Percentiles rank a stretch among this genome's conserved stretches.
Evolutionary conservation across 495 filamentous ascomycete genomes (phyloP).

Genomic region (Zalerion maritima): DNA sequence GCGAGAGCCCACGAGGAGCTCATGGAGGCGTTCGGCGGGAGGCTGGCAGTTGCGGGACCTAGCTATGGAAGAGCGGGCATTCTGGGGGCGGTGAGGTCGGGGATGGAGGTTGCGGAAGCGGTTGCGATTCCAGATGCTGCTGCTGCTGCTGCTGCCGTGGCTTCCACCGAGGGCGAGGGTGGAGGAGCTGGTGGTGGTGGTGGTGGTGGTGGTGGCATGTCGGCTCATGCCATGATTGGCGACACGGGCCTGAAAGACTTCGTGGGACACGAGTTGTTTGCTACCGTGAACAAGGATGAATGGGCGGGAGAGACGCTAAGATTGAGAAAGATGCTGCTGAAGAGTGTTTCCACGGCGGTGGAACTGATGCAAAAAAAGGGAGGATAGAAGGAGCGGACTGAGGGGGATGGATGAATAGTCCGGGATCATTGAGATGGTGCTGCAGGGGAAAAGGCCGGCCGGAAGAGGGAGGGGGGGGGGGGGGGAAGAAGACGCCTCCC

Average conservation of each 20-base stretch:
- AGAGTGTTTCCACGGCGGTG: too few relatives aligned
- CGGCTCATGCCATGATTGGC: conserved; percentile 11
- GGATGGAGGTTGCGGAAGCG: conserved; percentile 17
- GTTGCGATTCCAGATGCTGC: conserved; percentile 12
- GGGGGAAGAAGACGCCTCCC: too few relatives aligned
- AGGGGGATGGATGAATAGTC: too few relatives aligned
- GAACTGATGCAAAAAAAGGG: too few relatives aligned
- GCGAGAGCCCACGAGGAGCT: conserved; percentile 39
- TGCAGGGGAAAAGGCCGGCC: too few relatives aligned
- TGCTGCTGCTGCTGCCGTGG: conserved; percentile 7
- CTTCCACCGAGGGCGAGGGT: not conserved
- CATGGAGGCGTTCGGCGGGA: conserved; percentile 39
- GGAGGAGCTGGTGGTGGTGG: not conserved
- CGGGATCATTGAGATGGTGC: too few relatives aligned
- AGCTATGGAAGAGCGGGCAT: conserved; percentile 45
- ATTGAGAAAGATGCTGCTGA: too few relatives aligned
- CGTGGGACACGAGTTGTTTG: not conserved
- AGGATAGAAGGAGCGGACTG: too few relatives aligned
- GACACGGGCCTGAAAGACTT: conserved; percentile 22
- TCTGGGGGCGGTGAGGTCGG: conserved; percentile 23
- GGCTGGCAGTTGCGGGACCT: conserved; percentile 61
- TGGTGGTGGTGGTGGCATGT: not conserved
- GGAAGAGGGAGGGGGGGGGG: too few relatives aligned
- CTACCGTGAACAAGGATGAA: too few relatives aligned
- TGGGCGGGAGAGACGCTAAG: too few relatives aligned